Percentiles rank a stretch among this genome's conserved stretches.
These are phyloP conservation scores for Agrocybe pediades DNA, from an alignment of 768 basidiomycete species.

Conservation along the genomic window DNA sequence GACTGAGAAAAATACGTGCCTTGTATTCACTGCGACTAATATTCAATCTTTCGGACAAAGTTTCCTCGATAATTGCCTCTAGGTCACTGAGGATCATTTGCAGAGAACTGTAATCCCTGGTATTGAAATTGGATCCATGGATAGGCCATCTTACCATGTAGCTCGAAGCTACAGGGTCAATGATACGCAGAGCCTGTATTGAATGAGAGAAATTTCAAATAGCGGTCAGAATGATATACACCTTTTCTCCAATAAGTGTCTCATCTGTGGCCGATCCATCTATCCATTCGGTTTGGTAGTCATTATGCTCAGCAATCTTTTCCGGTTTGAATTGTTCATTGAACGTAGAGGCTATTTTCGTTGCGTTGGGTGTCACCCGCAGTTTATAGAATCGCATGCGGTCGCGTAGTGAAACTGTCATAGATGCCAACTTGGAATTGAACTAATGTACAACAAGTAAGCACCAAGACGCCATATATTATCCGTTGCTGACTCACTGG, in stretches of 20 bases:
- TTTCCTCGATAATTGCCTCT: slow-evolving; percentile 63
- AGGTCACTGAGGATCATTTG: slow-evolving; percentile 79
- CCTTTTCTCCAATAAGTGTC: slow-evolving; percentile 73
- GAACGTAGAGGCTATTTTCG: slow-evolving; percentile 70
- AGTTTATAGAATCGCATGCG: slow-evolving; percentile 88
- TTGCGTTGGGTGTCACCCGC: slow-evolving; percentile 70
- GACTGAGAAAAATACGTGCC: slow-evolving; percentile 36
- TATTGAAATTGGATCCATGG: slow-evolving; percentile 80
- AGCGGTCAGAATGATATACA: slow-evolving; percentile 15
- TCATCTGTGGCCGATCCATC: slow-evolving; percentile 49
- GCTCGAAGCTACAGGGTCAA: slow-evolving; percentile 65
- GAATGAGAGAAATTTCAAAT: not conserved
- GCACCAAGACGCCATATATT: slow-evolving; percentile 20
- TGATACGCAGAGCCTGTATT: slow-evolving; percentile 65
- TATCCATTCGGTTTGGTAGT: slow-evolving; percentile 87
- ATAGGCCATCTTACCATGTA: slow-evolving; percentile 86
- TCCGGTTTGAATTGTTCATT: slow-evolving; percentile 87
- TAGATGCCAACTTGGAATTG: slow-evolving; percentile 72
- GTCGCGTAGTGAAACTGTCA: slow-evolving; percentile 73
- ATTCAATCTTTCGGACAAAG: slow-evolving; percentile 61
- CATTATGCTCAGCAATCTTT: slow-evolving; percentile 82
- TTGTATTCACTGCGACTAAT: slow-evolving; percentile 58
- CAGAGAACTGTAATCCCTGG: slow-evolving; percentile 68
- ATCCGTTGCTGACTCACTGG: slow-evolving; percentile 57
- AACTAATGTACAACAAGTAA: slow-evolving; percentile 46